A percentile compares a stretch with the other conserved stretches of the same genome.
These are phyloP conservation scores for Penicillium freii DNA, from an alignment of 2,329 filamentous ascomycete genomes.

Conservation along the genomic window DNA sequence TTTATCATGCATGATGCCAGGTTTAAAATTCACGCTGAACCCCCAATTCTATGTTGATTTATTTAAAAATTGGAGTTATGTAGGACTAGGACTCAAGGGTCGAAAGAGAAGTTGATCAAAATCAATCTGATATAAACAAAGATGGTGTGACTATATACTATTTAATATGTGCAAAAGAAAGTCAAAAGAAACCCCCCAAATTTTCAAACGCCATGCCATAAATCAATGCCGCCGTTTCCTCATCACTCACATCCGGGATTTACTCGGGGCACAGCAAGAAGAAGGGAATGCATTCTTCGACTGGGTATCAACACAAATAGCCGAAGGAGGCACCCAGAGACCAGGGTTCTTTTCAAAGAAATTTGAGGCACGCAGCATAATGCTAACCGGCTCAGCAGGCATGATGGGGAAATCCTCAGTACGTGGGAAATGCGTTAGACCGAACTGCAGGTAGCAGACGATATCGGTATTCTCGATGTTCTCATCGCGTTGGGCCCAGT, in stretches of 20 bases:
- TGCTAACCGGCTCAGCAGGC: slow-evolving; percentile 57
- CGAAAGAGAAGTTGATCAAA: not conserved
- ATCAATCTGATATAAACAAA: not conserved
- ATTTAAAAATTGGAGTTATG: too few relatives aligned
- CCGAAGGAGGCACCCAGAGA: slow-evolving; percentile 53
- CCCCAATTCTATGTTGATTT: too few relatives aligned
- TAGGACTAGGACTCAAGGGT: not conserved
- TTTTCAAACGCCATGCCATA: slow-evolving; percentile 4
- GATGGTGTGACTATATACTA: not conserved
- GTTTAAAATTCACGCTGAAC: too few relatives aligned
- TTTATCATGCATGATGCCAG: too few relatives aligned
- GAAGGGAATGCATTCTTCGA: slow-evolving; percentile 28
- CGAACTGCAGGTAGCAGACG: slow-evolving; percentile 58
- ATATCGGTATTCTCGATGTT: slow-evolving; percentile 56
- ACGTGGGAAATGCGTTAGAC: slow-evolving; percentile 54
- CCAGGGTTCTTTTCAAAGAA: slow-evolving; percentile 61
- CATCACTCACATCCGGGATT: slow-evolving; percentile 18
- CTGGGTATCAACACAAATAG: slow-evolving; percentile 30
- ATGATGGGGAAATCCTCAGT: slow-evolving; percentile 59
- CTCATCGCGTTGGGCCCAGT: slow-evolving; percentile 47
- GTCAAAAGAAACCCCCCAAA: not conserved
- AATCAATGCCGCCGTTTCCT: not conserved
- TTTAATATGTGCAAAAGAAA: slow-evolving; percentile 12
- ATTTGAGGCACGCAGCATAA: slow-evolving; percentile 58
- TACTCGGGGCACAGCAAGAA: slow-evolving; percentile 22